Evolutionary conservation across 345 rosid species (phyloP), one percentile per base, ranked within the genome.

Genomic region (Leavenworthia alabamica): DNA sequence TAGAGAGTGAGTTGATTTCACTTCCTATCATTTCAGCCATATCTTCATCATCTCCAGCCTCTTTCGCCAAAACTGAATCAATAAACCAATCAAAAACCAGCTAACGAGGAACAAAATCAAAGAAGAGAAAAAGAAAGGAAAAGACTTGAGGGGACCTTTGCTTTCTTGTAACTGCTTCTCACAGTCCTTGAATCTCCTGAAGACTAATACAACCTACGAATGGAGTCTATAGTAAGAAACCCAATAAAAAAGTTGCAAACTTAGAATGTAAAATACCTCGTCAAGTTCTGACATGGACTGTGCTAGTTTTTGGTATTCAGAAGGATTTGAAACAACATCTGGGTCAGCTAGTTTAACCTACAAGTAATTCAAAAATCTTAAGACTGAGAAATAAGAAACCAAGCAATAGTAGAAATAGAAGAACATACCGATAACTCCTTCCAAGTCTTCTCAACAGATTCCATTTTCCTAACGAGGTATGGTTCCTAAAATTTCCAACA

Each of bases 381-480:
- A 58, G 6, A 46, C 1, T 11, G 13, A 27, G 26, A 23, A 23
- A 12, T 7, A 8, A 4, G 7, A n/a, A 14, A 17, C 5, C 2
- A 11, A 47, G 9, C 3, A 10, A 35, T 23, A 33, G 26, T 36
- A 57, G 0, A 61, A 8, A 0, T 29, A 39, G n/a, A 41, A 44
- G 22, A 56, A 22, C 84, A 14, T 71, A 92, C 98, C 60, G 98
- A 86, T 48, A 92, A 66, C 39, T 92, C 98, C 59, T 89, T 86
- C 96, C 98, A 89, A 3, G 98, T 92, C 73, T 81, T 92, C 83
- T 85, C 96, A 1, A 96, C 96, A 33, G 96, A 89, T 69, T 92
- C 88, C 79, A 92, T 82, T 79, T 92, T 92, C 24, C 73, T 77
- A 42, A 85, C 62, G 72, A 92, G 70, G 57, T 82, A 85, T 4